Percentiles rank a stretch among this genome's conserved stretches.
phyloP scores from a whole-genome alignment of 2,329 filamentous ascomycete species.

The Beauveria sp. region DNA sequence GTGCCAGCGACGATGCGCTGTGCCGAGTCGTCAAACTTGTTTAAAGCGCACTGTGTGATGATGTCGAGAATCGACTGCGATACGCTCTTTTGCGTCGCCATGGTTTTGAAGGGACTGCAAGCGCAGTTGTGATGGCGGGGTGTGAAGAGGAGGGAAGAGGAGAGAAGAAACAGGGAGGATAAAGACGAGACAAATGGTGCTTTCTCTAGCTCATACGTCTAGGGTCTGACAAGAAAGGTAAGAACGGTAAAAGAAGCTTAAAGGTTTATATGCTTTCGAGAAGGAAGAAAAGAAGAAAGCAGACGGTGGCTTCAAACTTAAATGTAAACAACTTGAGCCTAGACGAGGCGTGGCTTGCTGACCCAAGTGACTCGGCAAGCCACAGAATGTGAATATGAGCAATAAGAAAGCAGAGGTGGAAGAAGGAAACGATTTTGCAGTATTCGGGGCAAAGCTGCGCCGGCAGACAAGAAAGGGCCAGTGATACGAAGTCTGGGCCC shows the following conservation, averaged over 20 bases:
- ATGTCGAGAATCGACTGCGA: conserved; percentile 17
- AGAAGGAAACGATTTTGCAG: neutral
- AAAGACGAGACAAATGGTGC: too few species aligned
- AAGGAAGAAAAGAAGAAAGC: too few species aligned
- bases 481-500: neutral
- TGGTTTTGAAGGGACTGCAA: neutral
- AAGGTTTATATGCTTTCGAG: too few species aligned
- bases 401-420: neutral
- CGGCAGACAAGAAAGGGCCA: neutral
- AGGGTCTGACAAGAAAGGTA: too few species aligned
- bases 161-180: neutral
- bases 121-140: neutral
- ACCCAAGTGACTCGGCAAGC: neutral
- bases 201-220: too few species aligned
- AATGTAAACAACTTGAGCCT: too few species aligned
- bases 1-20: conserved; percentile 14
- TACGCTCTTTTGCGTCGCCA: neutral
- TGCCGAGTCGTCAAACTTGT: conserved; percentile 20
- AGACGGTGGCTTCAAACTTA: too few species aligned
- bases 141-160: neutral
- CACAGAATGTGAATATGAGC: neutral
- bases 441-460: neutral
- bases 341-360: too few species aligned
- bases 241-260: too few species aligned
- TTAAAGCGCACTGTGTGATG: conserved; percentile 20